Conservation (phyloP, 2,329 filamentous ascomycete genomes). For the Gyromitra esculenta region DNA sequence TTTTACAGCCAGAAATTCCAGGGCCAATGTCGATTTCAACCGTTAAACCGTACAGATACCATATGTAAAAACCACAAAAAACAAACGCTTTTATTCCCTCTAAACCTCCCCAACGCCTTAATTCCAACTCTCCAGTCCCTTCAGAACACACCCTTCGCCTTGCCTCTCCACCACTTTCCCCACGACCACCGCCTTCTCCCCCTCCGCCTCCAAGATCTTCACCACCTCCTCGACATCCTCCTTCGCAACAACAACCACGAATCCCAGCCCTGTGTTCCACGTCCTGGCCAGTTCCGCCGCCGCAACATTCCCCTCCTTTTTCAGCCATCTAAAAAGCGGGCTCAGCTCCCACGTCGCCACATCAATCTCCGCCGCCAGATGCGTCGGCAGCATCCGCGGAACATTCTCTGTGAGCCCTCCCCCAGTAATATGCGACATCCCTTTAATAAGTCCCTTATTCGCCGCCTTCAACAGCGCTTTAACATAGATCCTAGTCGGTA, state of each 20-base stretch:
- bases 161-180: slow-evolving; percentile 73
- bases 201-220: slow-evolving; percentile 70
- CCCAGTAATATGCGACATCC: slow-evolving; percentile 95
- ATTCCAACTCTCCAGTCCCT: slow-evolving; percentile 49
- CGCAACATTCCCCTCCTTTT: slow-evolving; percentile 76
- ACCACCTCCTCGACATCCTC: slow-evolving; percentile 71
- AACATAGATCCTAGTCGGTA: slow-evolving; percentile 94
- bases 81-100: slow-evolving; percentile 7
- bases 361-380: slow-evolving; percentile 83
- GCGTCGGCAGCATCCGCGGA: slow-evolving; percentile 84
- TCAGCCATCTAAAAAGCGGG: slow-evolving; percentile 86
- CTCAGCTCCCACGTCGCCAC: slow-evolving; percentile 79
- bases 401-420: slow-evolving; percentile 94
- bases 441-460: slow-evolving; percentile 76
- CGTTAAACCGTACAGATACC: background rate
- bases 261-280: slow-evolving; percentile 94
- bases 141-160: slow-evolving; percentile 59
- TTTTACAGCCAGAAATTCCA: background rate
- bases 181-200: slow-evolving; percentile 80
- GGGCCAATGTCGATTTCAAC: background rate
- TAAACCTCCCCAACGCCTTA: background rate
- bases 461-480: slow-evolving; percentile 76
- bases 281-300: slow-evolving; percentile 85
- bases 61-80: background rate
- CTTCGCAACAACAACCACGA: slow-evolving; percentile 82